Percentiles rank a stretch among this genome's conserved stretches.
phyloP scores from a whole-genome alignment of 192 early-diverging fungal genomes.

The Jimgerdemannia lactiflua region DNA sequence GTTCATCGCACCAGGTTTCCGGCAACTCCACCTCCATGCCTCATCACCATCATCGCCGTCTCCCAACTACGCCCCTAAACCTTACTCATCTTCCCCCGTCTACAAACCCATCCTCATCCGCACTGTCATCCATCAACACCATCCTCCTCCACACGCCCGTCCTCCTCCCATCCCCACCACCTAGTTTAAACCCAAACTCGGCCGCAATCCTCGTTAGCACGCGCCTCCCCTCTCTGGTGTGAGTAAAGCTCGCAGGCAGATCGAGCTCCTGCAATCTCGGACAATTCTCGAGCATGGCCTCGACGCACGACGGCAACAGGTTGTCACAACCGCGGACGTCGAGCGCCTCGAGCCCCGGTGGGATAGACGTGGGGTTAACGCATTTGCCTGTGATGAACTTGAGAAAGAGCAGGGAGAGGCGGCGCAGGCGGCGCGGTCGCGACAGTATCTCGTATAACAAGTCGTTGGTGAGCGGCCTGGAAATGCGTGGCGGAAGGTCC shows the following conservation, averaged over 20 bases:
- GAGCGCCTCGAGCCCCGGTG: not conserved
- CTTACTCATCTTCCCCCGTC: no score
- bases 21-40: no score
- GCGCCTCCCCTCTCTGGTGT: not conserved
- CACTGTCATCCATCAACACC: not conserved
- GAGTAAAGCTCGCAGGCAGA: not conserved
- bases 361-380: not conserved
- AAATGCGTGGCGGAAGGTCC: not conserved
- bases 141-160: not conserved
- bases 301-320: not conserved
- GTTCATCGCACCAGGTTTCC: no score
- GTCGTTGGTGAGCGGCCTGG: not conserved
- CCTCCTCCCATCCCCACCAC: not conserved
- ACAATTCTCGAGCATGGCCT: not conserved
- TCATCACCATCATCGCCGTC: no score
- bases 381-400: not conserved
- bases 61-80: no score
- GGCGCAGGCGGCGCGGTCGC: not conserved
- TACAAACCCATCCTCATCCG: no score
- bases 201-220: not conserved
- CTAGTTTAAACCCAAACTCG: not conserved
- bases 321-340: not conserved
- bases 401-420: not conserved
- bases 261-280: not conserved
- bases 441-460: not conserved